Base-by-base conservation (phyloP, 805 yeast genomes). In the Kodamaea kakaduensis region DNA sequence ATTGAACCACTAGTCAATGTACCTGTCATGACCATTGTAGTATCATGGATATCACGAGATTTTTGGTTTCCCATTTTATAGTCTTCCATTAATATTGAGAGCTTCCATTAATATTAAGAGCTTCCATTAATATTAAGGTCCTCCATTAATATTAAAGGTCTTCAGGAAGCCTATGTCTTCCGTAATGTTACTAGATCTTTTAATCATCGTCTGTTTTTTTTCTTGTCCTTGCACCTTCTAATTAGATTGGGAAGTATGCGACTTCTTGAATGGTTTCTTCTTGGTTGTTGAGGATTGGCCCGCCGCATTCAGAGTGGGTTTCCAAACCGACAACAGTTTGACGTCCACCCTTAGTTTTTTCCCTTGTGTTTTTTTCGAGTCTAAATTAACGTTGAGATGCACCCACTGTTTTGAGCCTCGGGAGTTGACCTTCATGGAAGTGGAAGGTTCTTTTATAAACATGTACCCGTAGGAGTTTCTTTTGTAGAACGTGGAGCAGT, bases 401-500 rank as follows among this genome's bases (percentile, higher is more conserved):
- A 54, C 59, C 59, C 59, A 55, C 15, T 55, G 50, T 34, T 50
- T 50, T 3, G 42, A 37, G 2, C 54, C 56, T 6, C 48, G 43
- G 3, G 47, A 37, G 26, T 54, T 52, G n/a, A 56, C 58, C 29
- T 54, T 53, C 16, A 55, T 38, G 5, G 59, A 46, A 34, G 45
- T 56, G 9, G 52, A 51, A 8, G 61, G 52, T 32, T 60, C 66
- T 26, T 50, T 50, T n/a, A 52, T 53, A 37, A 59, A 60, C 66
- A 60, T 60, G 37, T 58, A 60, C 12, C 64, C 62, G 27, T 53
- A 55, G 10, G 37, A 31, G 27, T 59, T 59, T 28, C 66, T 39
- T 31, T 57, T 58, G 45, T 59, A 60, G 42, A 59, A 60, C 5
- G 63, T 60, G 12, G 61, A 54, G 38, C 64, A 56, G 42, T 37